phyloP scores from a whole-genome alignment of 2,329 filamentous ascomycete genomes.

The Xylariaceae sp. region DNA sequence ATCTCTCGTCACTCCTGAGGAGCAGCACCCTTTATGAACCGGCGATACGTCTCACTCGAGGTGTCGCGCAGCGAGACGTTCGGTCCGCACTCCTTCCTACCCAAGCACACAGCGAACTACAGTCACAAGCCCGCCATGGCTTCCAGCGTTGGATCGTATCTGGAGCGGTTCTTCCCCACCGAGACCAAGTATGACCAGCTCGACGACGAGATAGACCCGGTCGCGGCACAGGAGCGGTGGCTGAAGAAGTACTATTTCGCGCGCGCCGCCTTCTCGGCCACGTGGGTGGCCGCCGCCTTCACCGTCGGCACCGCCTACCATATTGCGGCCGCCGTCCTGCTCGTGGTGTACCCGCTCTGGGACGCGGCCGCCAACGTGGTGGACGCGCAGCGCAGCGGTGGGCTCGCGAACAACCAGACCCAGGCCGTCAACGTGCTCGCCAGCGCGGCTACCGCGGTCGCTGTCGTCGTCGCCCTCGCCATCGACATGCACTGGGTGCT shows the following conservation, averaged over 20 bases:
- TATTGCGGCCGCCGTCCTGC: slow-evolving; percentile 12
- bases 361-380: slow-evolving; percentile 14
- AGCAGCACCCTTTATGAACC: slow-evolving; percentile 19
- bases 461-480: slow-evolving; percentile 10
- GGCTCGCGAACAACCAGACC: slow-evolving; percentile 12
- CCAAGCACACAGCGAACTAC: slow-evolving; percentile 5
- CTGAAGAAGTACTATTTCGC: slow-evolving; percentile 20
- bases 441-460: slow-evolving; percentile 12
- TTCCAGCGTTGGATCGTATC: slow-evolving; percentile 14
- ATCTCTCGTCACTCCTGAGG: no score
- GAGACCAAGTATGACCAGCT: slow-evolving; percentile 13
- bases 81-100: slow-evolving; percentile 11
- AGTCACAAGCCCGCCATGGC: slow-evolving; percentile 12
- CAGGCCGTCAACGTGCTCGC: slow-evolving; percentile 15
- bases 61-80: slow-evolving; percentile 17
- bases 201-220: slow-evolving; percentile 6
- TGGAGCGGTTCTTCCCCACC: slow-evolving; percentile 14
- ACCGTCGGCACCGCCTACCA: slow-evolving; percentile 10
- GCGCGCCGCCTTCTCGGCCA: slow-evolving; percentile 11
- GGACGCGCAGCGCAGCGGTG: slow-evolving; percentile 17
- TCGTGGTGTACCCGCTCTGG: slow-evolving; percentile 18
- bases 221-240: slow-evolving; percentile 14
- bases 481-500: slow-evolving; percentile 19
- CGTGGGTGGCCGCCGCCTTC: slow-evolving; percentile 16
- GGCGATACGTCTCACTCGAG: slow-evolving; percentile 15